Percentiles rank a stretch among this genome's conserved stretches.
phyloP scores from a whole-genome alignment of 306 rosid species.

The Glycine latifolia region DNA sequence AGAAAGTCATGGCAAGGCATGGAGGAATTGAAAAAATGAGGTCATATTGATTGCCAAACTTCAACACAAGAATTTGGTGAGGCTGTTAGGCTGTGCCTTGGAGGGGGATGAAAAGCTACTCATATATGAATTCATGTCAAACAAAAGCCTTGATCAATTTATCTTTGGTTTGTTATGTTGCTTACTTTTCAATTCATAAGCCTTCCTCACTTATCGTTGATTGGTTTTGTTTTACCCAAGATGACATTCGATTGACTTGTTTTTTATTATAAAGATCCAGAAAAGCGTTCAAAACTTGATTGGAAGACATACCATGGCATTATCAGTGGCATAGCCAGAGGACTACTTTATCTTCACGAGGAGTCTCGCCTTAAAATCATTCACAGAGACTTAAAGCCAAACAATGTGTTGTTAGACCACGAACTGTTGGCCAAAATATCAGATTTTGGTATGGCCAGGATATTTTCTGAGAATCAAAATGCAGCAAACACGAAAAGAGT shows the following conservation, averaged over 20 bases:
- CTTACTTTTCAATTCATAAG: background rate
- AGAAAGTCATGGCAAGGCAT: conserved; percentile 73
- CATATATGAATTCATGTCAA: conserved; percentile 70
- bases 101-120: conserved; percentile 68
- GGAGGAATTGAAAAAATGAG: conserved; percentile 71
- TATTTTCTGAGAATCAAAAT: conserved; percentile 59
- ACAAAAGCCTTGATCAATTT: conserved; percentile 66
- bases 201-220: too few species aligned
- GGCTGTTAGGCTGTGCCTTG: conserved; percentile 65
- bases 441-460: conserved; percentile 70
- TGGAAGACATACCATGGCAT: conserved; percentile 58
- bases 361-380: conserved; percentile 62
- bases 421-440: conserved; percentile 65
- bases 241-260: conserved; percentile 1
- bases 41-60: conserved; percentile 64
- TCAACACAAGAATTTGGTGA: conserved; percentile 72
- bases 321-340: conserved; percentile 57
- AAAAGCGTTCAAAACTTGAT: conserved; percentile 50
- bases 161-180: conserved; percentile 59
- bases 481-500: conserved; percentile 63
- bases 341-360: conserved; percentile 66
- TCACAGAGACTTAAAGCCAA: conserved; percentile 70
- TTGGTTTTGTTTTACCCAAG: background rate
- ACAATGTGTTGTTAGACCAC: conserved; percentile 59
- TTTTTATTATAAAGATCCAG: conserved; percentile 45